phyloP scores from a whole-genome alignment of 805 yeast species.

The Ogataea henricii region DNA sequence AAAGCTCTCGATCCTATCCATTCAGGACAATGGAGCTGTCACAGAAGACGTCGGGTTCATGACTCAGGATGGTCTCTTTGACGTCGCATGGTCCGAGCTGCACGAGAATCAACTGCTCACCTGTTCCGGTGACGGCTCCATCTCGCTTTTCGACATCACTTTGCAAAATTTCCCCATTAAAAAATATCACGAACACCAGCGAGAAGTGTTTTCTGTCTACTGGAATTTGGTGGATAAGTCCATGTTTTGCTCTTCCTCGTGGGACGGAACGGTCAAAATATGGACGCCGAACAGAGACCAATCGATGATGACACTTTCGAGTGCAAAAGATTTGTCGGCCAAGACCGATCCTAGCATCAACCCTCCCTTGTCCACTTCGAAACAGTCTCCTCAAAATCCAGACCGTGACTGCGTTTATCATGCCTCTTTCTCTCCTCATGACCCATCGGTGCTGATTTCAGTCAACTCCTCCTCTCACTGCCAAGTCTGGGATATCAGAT shows the following conservation, averaged over 20 bases:
- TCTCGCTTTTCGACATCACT: slow-evolving; percentile 77
- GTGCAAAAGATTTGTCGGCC: slow-evolving; percentile 28
- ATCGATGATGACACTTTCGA: slow-evolving; percentile 58
- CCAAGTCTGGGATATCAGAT: slow-evolving; percentile 81
- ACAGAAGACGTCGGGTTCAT: slow-evolving; percentile 61
- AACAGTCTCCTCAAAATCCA: slow-evolving; percentile 36
- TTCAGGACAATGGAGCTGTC: slow-evolving; percentile 66
- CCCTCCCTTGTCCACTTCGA: slow-evolving; percentile 40
- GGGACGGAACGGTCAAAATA: slow-evolving; percentile 88
- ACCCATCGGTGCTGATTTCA: slow-evolving; percentile 65
- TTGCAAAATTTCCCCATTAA: slow-evolving; percentile 69
- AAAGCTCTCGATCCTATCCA: slow-evolving; percentile 66
- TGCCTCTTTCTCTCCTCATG: slow-evolving; percentile 83
- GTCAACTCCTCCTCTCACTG: slow-evolving; percentile 75
- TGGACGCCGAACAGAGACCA: slow-evolving; percentile 67
- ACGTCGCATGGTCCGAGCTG: slow-evolving; percentile 84
- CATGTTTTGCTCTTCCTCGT: slow-evolving; percentile 73
- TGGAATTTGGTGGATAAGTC: slow-evolving; percentile 47
- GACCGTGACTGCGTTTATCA: slow-evolving; percentile 69
- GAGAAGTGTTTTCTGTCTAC: slow-evolving; percentile 39
- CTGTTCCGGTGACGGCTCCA: slow-evolving; percentile 89
- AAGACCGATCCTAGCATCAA: slow-evolving; percentile 16
- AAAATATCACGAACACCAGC: slow-evolving; percentile 73
- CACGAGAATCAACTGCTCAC: slow-evolving; percentile 84
- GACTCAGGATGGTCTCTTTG: slow-evolving; percentile 92